Conservation (phyloP, 129 eudicot genomes). For the Arctium minus region DNA sequence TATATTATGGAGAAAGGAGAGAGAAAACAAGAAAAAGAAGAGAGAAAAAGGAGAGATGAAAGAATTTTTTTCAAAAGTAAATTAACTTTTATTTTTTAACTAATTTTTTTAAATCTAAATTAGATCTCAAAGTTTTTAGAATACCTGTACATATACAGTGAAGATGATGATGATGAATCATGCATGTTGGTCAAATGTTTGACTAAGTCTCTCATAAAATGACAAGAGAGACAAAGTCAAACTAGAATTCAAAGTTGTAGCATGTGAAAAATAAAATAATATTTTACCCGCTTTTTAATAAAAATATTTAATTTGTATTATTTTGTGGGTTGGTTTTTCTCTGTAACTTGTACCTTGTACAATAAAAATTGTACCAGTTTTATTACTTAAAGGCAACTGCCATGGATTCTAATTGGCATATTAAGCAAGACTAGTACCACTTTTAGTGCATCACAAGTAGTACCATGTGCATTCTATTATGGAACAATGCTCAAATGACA, state of each 20-base stretch:
- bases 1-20: too few species aligned
- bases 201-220: slow-evolving; percentile 16
- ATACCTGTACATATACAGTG: too few species aligned
- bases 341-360: slow-evolving; percentile 17
- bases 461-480: slow-evolving; percentile 13
- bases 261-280: slow-evolving; percentile 18
- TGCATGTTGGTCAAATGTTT: slow-evolving; percentile 16
- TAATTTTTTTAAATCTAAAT: too few species aligned
- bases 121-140: too few species aligned
- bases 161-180: neutral
- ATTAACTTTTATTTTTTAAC: too few species aligned
- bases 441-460: slow-evolving; percentile 24
- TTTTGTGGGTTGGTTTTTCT: neutral
- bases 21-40: too few species aligned
- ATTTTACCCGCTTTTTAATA: neutral
- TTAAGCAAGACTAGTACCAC: slow-evolving; percentile 13
- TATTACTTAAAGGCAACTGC: neutral
- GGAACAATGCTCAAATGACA: neutral
- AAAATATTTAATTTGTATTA: slow-evolving; percentile 3
- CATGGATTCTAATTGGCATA: slow-evolving; percentile 15
- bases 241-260: neutral
- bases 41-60: too few species aligned
- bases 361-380: slow-evolving; percentile 9
- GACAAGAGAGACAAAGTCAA: slow-evolving; percentile 2
- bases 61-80: too few species aligned